phyloP scores from a whole-genome alignment of 1,284 basidiomycete species.

The Microbotryum lychnidis-dioicae region DNA sequence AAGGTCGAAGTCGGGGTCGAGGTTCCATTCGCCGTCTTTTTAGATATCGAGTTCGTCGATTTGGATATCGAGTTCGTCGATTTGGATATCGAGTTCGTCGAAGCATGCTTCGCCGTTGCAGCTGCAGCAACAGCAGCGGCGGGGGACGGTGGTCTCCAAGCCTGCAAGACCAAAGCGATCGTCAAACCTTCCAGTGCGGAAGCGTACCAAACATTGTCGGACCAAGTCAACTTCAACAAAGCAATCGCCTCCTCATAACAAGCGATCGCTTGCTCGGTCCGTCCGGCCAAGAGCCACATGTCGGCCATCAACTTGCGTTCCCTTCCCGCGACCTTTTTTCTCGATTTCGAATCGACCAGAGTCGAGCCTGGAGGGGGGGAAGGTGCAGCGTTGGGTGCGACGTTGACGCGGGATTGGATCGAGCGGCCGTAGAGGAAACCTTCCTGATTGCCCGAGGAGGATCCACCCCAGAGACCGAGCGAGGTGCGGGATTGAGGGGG shows the following conservation, averaged over 20 bases:
- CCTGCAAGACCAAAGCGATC: conserved; percentile 24
- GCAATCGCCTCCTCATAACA: conserved; percentile 77
- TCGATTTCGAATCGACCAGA: conserved; percentile 21
- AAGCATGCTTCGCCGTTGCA: not conserved
- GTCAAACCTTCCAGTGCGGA: conserved; percentile 74
- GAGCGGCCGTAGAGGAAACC: conserved; percentile 19
- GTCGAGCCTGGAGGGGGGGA: conserved; percentile 19
- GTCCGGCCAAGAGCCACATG: conserved; percentile 72
- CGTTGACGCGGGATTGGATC: conserved; percentile 18
- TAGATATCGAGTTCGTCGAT: not conserved
- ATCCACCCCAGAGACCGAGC: conserved; percentile 11
- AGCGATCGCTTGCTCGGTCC: conserved; percentile 65
- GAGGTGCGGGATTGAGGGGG: conserved; percentile 24
- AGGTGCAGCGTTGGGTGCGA: conserved; percentile 9
- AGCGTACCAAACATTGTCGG: conserved; percentile 78
- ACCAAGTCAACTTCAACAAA: conserved; percentile 55
- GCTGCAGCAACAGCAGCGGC: not conserved
- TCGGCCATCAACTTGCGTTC: conserved; percentile 82
- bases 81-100: not conserved
- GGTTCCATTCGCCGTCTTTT: not conserved
- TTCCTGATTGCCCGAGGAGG: conserved; percentile 22
- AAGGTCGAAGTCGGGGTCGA: conserved; percentile 7
- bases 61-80: not conserved
- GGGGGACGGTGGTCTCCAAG: conserved; percentile 9
- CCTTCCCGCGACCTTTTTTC: conserved; percentile 46